Conservation (phyloP, 371 early-diverging fungal species). For the Syncephalastrum racemosum region DNA sequence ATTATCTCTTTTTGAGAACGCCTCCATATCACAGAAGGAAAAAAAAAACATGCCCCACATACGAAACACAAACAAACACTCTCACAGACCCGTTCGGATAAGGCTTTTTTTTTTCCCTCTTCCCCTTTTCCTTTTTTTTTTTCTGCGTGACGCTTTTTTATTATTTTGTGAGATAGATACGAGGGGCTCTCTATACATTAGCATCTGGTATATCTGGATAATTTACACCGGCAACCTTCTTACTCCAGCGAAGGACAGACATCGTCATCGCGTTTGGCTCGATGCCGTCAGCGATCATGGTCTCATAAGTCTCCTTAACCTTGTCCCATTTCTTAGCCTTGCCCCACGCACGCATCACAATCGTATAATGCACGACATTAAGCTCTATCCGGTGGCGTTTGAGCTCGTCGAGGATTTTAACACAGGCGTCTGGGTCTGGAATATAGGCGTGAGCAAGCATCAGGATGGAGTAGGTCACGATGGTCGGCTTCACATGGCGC, state of each 20-base stretch:
- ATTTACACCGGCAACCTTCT: no score
- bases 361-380: constrained; percentile 44
- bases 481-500: constrained; percentile 34
- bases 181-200: no score
- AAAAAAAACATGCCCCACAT: no score
- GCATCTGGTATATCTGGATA: no score
- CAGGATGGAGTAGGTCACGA: constrained; percentile 38
- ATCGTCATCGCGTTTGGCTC: constrained; percentile 39
- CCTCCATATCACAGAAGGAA: no score
- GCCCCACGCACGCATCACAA: constrained; percentile 49
- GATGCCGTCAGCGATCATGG: constrained; percentile 37
- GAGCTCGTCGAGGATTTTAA: constrained; percentile 30
- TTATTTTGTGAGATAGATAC: no score
- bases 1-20: no score
- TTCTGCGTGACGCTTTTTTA: no score
- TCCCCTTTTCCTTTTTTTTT: no score
- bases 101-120: no score
- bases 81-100: no score
- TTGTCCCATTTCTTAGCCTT: constrained; percentile 40
- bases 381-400: constrained; percentile 21
- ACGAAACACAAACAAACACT: no score
- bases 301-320: constrained; percentile 33
- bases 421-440: constrained; percentile 44
- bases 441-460: constrained; percentile 49
- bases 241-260: constrained; percentile 41